Conservation (phyloP, 306 rosid genomes). For the Corylus heterophylla region DNA sequence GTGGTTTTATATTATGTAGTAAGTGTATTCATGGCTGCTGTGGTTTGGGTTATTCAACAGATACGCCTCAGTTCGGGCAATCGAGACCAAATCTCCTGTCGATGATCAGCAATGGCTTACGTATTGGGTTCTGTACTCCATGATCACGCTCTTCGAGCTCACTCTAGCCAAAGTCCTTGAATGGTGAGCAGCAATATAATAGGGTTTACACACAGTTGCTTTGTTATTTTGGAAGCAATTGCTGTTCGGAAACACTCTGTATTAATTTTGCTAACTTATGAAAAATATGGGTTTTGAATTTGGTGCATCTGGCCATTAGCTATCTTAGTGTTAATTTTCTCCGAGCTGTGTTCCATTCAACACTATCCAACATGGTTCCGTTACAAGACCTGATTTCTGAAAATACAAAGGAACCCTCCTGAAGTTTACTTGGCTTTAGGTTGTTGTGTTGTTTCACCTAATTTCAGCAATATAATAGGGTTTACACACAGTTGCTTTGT, state of each 20-base stretch:
- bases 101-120: slow-evolving; percentile 99
- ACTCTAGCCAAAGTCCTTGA: slow-evolving; percentile 82
- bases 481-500: background rate
- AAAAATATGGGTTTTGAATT: background rate
- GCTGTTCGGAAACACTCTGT: background rate
- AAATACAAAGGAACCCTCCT: background rate
- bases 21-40: slow-evolving; percentile 20
- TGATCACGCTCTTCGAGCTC: slow-evolving; percentile 92
- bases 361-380: background rate
- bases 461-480: background rate
- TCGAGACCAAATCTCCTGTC: slow-evolving; percentile 74
- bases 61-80: slow-evolving; percentile 89
- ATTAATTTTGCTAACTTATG: background rate
- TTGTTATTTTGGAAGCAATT: background rate
- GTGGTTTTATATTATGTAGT: background rate
- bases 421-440: background rate
- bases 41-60: slow-evolving; percentile 40
- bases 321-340: background rate
- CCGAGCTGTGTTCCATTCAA: background rate
- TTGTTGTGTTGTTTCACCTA: background rate
- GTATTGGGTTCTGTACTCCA: slow-evolving; percentile 91
- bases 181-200: slow-evolving; percentile 48
- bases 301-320: background rate
- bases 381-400: background rate
- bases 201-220: background rate